Evolutionary conservation across 163 green algal species (phyloP), one percentile per base, ranked within the genome.

Genomic region (Scenedesmus sp.): DNA sequence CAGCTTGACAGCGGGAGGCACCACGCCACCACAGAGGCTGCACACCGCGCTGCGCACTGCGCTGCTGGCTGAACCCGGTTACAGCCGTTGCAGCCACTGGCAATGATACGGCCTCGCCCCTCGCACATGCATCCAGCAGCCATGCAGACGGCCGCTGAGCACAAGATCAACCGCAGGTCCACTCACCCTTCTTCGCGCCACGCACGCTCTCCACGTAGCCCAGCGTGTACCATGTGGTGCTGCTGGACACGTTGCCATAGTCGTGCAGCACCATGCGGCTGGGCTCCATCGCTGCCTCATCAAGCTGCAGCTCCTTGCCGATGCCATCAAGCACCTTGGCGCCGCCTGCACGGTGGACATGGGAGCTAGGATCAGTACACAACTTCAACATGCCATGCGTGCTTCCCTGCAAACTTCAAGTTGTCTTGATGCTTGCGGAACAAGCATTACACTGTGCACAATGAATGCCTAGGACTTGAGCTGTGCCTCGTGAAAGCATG

Each of bases 281-380:
- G 22, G 93, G 92, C 51, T 95, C 88, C 92, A 96, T 94, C 30
- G 43, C 70, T 35, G 83, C 49, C n/a, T 82, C 51, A 16, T 93
- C 92, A 80, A 96, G 93, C 16, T 86, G 85, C 42, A 96, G 86
- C 44, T 88, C 92, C 86, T 92, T 89, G 83, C 94, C 93, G 76
- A 96, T 93, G 26, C 93, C 93, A 61, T 96, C 95, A 24, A 96
- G 90, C 83, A 96, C 94, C 46, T 94, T 94, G 88, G 95, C 94
- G 40, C 94, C 94, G 59, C 94, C 94, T 89, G 84, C 61, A 70
- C 18, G 3, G 35, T 16, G 30, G 37, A 10, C 26, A 70, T 9
- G 18, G 70, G 9, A 84, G 35, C 7, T 4, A 84, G 7, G n/a
- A 40, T 26, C 1, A 35, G 22, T 24, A 84, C 4, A 84, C 1